Evolutionary conservation across 2,329 filamentous ascomycete genomes (phyloP).

Genomic region (Metarhizium guizhouense): DNA sequence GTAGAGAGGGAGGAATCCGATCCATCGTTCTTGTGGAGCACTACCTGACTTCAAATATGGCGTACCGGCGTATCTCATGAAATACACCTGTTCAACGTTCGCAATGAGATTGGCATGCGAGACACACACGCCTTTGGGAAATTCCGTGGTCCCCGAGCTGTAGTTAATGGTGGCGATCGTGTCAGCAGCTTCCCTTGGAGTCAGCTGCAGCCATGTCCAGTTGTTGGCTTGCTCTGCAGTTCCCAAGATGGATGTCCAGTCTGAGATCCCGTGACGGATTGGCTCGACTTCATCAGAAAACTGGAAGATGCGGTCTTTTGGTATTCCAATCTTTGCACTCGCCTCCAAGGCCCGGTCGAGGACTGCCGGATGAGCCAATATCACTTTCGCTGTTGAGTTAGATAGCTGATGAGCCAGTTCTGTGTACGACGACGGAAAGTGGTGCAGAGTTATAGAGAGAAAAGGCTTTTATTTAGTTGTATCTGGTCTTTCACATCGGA

Average conservation of each 20-base stretch:
- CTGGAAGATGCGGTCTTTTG: constrained; percentile 34
- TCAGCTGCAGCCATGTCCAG: constrained; percentile 29
- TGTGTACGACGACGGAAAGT: too few relatives aligned
- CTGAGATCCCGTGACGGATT: constrained; percentile 22
- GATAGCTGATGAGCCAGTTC: constrained; percentile 43
- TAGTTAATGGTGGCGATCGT: constrained; percentile 38
- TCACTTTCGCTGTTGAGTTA: constrained; percentile 38
- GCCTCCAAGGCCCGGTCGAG: constrained; percentile 36
- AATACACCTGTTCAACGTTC: constrained; percentile 24
- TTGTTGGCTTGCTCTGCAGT: constrained; percentile 18
- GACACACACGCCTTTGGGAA: constrained; percentile 42
- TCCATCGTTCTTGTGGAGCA: constrained; percentile 36
- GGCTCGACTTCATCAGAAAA: constrained; percentile 32
- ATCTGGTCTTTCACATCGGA: too few relatives aligned
- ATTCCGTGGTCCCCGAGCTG: constrained; percentile 40
- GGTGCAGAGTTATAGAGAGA: too few relatives aligned
- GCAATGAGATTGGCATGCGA: constrained; percentile 40
- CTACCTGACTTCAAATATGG: constrained; percentile 22
- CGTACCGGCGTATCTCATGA: constrained; percentile 31
- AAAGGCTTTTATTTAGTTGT: too few relatives aligned
- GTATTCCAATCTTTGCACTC: constrained; percentile 29
- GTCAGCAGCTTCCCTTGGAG: constrained; percentile 21
- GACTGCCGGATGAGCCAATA: constrained; percentile 39
- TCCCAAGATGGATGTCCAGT: constrained; percentile 33
- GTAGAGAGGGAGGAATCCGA: too few relatives aligned